Evolutionary conservation across 2,329 filamentous ascomycete genomes (phyloP), one percentile per base, ranked within the genome.

Genomic region (Colletotrichum aenigma): DNA sequence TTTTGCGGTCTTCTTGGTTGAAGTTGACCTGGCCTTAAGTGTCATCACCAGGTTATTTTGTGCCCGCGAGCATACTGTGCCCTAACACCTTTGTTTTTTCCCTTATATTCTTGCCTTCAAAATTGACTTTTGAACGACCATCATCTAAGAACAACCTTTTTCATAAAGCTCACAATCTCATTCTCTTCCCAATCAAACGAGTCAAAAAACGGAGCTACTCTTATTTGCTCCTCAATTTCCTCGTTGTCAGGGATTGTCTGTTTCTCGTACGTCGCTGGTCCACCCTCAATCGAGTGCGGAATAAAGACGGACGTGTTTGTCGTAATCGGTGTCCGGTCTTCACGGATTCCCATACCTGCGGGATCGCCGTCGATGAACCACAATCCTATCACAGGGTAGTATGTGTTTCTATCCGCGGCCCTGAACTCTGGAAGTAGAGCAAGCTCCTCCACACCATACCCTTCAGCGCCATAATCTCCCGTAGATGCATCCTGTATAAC

Each of bases 301-400:
- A 65, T 56, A 26, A 71, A 71, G 1, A 71, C 58, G 3, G 68
- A 56, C 6, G 68, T 61, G 8, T 71, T 71, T 7, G 68, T 71
- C 6, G 68, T 71, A 18, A 65, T 34, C 3, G 30, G 60, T 7
- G 68, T 56, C 21, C 21, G 16, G 13, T 65, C 43, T n/a, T 71
- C 60, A 7, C 38, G 38, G 21, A 71, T 65, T 2, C 60, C 38
- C 38, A 71, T 71, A 4, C 58, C 60, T 30, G 30, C 68, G 2
- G 21, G 16, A 13, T 65, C 68, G 21, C 68, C 68, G 12, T 71
- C 68, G 10, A 71, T 24, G 16, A 65, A 36, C 70, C 70, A 71
- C 12, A 71, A 24, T 4, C 52, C 70, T 16, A 71, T 64, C 15
- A 71, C 70, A 32, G 70, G 70, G 15, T 28, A 71, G 10, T 30